phyloP scores from a whole-genome alignment of 352 stramenopile species.

The Peronospora destructor region DNA sequence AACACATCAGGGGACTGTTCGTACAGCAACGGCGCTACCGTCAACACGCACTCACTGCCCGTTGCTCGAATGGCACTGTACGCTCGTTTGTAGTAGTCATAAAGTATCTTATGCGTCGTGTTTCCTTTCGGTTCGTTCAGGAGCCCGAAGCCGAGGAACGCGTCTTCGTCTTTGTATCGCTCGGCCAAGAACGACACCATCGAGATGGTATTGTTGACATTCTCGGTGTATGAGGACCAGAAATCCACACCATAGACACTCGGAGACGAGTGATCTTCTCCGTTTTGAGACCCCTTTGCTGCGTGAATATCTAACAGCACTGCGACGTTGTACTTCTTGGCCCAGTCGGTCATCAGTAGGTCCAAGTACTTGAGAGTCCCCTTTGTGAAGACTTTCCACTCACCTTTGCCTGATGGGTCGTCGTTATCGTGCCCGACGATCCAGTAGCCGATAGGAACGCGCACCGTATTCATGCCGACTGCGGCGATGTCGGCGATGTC shows the following conservation, averaged over 20 bases:
- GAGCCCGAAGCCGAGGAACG: slow-evolving; percentile 65
- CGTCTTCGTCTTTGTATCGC: slow-evolving; percentile 53
- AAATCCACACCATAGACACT: slow-evolving; percentile 34
- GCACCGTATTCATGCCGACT: slow-evolving; percentile 72
- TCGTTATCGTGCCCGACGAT: slow-evolving; percentile 66
- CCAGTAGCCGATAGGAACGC: slow-evolving; percentile 75
- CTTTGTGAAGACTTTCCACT: slow-evolving; percentile 46
- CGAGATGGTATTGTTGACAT: slow-evolving; percentile 49
- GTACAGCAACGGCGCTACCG: slow-evolving; percentile 43
- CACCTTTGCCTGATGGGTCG: slow-evolving; percentile 29
- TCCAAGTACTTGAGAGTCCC: slow-evolving; percentile 50
- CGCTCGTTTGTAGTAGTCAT: slow-evolving; percentile 68
- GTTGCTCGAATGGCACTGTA: slow-evolving; percentile 52
- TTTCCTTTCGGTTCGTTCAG: slow-evolving; percentile 61
- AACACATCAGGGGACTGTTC: slow-evolving; percentile 42
- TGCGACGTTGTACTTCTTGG: slow-evolving; percentile 39
- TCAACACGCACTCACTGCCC: slow-evolving; percentile 61
- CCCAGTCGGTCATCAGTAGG: slow-evolving; percentile 35
- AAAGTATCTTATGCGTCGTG: slow-evolving; percentile 50
- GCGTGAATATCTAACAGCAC: slow-evolving; percentile 70
- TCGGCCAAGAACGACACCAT: slow-evolving; percentile 43
- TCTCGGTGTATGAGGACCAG: slow-evolving; percentile 47
- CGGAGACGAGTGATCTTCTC: slow-evolving; percentile 59
- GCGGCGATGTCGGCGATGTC: slow-evolving; percentile 57
- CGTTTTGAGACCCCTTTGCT: slow-evolving; percentile 74